A percentile compares a stretch with the other conserved stretches of the same genome.
Conservation (phyloP, 2,329 filamentous ascomycete genomes). For the Cladophialophora exuberans region DNA sequence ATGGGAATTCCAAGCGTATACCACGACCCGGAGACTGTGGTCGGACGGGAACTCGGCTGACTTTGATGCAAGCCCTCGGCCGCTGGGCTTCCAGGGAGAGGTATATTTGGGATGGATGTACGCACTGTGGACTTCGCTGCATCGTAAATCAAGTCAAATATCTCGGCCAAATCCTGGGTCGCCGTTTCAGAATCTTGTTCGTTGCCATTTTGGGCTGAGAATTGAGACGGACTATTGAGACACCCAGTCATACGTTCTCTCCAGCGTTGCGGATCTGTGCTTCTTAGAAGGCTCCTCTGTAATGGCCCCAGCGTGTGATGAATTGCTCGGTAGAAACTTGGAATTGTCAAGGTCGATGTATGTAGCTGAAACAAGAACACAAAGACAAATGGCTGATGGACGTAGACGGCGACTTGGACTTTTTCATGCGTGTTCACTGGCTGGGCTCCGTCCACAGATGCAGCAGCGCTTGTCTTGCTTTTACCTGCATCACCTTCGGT, state of each 20-base stretch:
- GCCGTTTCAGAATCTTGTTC: neutral
- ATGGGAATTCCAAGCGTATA: constrained; percentile 33
- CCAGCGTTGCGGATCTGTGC: constrained; percentile 49
- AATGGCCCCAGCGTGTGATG: constrained; percentile 54
- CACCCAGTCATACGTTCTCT: constrained; percentile 40
- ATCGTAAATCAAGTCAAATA: constrained; percentile 66
- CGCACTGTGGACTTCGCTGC: constrained; percentile 61
- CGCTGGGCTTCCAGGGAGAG: constrained; percentile 50
- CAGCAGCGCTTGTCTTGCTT: constrained; percentile 29
- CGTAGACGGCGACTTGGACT: constrained; percentile 31
- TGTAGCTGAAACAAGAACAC: constrained; percentile 52
- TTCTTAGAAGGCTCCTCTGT: constrained; percentile 49
- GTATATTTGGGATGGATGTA: constrained; percentile 67
- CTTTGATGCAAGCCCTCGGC: constrained; percentile 30
- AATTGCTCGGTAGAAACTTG: constrained; percentile 51
- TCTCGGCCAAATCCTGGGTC: constrained; percentile 30
- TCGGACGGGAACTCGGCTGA: constrained; percentile 8
- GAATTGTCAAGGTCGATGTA: constrained; percentile 45
- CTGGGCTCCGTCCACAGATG: constrained; percentile 27
- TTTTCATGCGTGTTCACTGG: constrained; percentile 29
- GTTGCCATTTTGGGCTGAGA: neutral
- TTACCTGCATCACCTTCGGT: neutral
- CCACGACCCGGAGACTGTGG: constrained; percentile 32
- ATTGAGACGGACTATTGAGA: constrained; percentile 5
- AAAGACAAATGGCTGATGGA: constrained; percentile 56